A percentile compares a stretch with the other conserved stretches of the same genome.
Evolutionary conservation across 306 rosid species (phyloP).

Genomic region (Quercus berberidifolia): DNA sequence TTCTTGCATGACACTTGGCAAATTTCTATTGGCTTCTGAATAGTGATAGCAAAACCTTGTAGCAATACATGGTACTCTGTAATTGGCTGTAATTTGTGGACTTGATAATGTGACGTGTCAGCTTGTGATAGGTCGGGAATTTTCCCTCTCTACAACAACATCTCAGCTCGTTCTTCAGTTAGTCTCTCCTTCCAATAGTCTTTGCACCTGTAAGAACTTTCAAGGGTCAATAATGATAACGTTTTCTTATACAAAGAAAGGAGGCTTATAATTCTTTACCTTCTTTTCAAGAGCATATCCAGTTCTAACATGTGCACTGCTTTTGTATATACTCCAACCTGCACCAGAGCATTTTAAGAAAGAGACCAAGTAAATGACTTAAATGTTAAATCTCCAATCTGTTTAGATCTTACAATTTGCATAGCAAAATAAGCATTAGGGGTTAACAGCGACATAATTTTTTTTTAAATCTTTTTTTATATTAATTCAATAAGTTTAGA

Average conservation of each 20-base stretch:
- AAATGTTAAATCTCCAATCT: neutral
- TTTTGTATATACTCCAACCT: constrained; percentile 65
- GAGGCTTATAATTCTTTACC: constrained; percentile 38
- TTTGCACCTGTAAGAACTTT: constrained; percentile 47
- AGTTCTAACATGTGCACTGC: constrained; percentile 72
- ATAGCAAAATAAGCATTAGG: neutral
- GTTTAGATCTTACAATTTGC: neutral
- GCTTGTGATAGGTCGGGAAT: no score
- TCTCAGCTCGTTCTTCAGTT: constrained; percentile 39
- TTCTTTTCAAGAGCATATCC: constrained; percentile 65
- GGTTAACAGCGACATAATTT: neutral
- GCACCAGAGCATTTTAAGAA: constrained; percentile 18
- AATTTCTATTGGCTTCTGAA: no score
- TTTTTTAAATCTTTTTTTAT: no score
- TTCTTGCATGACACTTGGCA: no score
- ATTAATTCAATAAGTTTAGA: no score
- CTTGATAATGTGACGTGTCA: no score
- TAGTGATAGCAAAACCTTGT: no score
- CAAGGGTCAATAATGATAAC: constrained; percentile 4
- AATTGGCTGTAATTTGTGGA: no score
- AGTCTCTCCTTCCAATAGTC: constrained; percentile 72
- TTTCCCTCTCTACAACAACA: no score
- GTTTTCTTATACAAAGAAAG: constrained; percentile 3
- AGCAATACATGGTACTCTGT: no score
- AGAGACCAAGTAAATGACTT: neutral